Conservation (phyloP, 768 basidiomycete species). For the Macrolepiota dolichaula region DNA sequence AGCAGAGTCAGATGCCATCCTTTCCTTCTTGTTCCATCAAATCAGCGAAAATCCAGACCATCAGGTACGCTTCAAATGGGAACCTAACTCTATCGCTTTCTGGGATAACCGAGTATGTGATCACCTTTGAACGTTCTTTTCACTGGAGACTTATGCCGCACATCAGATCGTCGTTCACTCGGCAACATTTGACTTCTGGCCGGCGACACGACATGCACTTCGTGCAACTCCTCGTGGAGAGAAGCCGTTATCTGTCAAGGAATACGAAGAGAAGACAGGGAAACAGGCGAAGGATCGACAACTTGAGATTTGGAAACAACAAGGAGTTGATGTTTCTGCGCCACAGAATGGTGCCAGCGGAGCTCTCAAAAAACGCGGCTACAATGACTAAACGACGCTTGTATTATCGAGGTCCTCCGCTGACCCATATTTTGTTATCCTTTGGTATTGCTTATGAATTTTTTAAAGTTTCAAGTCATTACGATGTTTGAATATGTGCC, state of each 20-base stretch:
- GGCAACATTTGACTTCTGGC: conserved; percentile 84
- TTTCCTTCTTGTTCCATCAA: conserved; percentile 68
- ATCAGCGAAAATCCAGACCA: conserved; percentile 69
- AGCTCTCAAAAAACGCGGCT: conserved; percentile 41
- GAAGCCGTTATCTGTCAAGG: conserved; percentile 70
- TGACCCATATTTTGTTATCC: neutral
- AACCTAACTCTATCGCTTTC: conserved; percentile 72
- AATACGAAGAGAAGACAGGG: conserved; percentile 61
- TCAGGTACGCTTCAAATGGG: conserved; percentile 79
- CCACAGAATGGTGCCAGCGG: conserved; percentile 12
- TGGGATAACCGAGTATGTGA: conserved; percentile 78
- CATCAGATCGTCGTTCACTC: conserved; percentile 67
- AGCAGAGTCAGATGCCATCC: conserved; percentile 72
- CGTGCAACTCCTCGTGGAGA: conserved; percentile 83
- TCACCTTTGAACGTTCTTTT: neutral
- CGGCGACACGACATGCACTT: conserved; percentile 70
- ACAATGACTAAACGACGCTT: conserved; percentile 48
- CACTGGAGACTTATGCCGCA: neutral
- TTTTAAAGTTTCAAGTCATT: neutral
- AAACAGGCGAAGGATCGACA: conserved; percentile 73
- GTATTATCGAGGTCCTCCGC: neutral
- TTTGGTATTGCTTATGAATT: neutral
- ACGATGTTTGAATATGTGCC: no score
- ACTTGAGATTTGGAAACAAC: conserved; percentile 66
- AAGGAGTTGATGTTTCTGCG: conserved; percentile 43